A percentile compares a stretch with the other conserved stretches of the same genome.
Evolutionary conservation across 2,329 filamentous ascomycete genomes (phyloP).

Genomic region (Pseudogymnoascus sp.): DNA sequence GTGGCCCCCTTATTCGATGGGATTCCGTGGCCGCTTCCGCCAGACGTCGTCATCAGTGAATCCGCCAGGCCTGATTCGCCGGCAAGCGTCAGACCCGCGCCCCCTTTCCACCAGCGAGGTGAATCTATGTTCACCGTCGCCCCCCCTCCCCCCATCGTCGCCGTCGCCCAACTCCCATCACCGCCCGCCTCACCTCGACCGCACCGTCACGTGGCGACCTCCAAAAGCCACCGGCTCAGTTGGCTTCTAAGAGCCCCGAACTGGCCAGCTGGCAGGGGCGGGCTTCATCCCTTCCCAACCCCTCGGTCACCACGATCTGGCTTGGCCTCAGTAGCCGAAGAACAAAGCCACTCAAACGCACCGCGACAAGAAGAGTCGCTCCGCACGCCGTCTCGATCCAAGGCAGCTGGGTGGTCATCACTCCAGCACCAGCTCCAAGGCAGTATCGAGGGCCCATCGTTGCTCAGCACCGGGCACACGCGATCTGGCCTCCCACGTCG

Average conservation of each 20-base stretch:
- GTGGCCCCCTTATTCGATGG: background rate
- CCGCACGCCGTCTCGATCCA: background rate
- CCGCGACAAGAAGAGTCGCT: background rate
- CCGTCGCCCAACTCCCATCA: background rate
- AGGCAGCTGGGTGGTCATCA: background rate
- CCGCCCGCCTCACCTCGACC: background rate
- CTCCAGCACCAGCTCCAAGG: background rate
- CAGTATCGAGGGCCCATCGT: background rate
- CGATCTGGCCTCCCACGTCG: background rate
- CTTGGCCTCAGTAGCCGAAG: background rate
- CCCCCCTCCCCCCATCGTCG: background rate
- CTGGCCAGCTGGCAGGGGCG: background rate
- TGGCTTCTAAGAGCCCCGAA: background rate
- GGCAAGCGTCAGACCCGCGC: background rate
- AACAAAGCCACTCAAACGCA: background rate
- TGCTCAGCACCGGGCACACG: too few relatives aligned
- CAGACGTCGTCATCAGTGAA: background rate
- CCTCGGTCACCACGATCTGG: background rate
- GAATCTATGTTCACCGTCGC: background rate
- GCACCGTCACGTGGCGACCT: background rate
- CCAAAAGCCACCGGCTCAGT: background rate
- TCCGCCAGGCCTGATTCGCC: background rate
- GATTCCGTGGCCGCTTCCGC: background rate
- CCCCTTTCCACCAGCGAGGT: background rate
- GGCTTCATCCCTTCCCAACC: background rate